Base-by-base conservation (phyloP, 768 basidiomycete genomes). In the Kwoniella europaea region DNA sequence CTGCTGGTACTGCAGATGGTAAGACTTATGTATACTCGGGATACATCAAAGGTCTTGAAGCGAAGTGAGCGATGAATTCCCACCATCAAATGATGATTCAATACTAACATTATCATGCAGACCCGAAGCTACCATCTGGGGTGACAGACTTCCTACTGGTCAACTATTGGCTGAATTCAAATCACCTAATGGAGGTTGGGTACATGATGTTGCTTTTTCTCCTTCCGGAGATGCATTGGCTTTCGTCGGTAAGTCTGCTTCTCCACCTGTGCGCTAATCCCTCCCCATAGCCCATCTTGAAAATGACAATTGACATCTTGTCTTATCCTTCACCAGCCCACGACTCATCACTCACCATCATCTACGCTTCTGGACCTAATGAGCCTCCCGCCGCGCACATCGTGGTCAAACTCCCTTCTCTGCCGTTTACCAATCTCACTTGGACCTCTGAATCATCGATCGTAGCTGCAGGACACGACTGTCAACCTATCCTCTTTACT, bases 1-100 rank as follows among this genome's bases (percentile, higher is more conserved):
- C 96, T 4, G 92, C 96, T 44, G 97, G 97, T n/a, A 91, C 93
- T 69, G 94, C 96, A 0, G 97, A 99, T 81, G 93, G 93, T 89
- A 96, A 96, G 84, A 97, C 97, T 12, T 89, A 95, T 20, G 97
- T 99, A 9, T 92, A 98, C 84, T 98, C 95, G 1, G 97, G 94
- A 3, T 98, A 93, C 84, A 95, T 98, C 86, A 99, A 99, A 86
- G 97, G 97, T 76, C 90, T 98, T 22, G 97, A 99, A 81, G 89
- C 92, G 79, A 92, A 90, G 96, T 91, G 74, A 73, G 86, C 35
- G 35, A 35, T 35, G 35, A 35, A 35, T 35, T 2, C 35, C 35
- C 4, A 35, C 35, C 35, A 35, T 35, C 35, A 35, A 35, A 7
- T 35, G 35, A 35, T 35, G 35, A 35, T 7, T 35, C 35, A 35